Conservation (phyloP, 2,329 filamentous ascomycete species). For the Ceratocystis smalleyi region DNA sequence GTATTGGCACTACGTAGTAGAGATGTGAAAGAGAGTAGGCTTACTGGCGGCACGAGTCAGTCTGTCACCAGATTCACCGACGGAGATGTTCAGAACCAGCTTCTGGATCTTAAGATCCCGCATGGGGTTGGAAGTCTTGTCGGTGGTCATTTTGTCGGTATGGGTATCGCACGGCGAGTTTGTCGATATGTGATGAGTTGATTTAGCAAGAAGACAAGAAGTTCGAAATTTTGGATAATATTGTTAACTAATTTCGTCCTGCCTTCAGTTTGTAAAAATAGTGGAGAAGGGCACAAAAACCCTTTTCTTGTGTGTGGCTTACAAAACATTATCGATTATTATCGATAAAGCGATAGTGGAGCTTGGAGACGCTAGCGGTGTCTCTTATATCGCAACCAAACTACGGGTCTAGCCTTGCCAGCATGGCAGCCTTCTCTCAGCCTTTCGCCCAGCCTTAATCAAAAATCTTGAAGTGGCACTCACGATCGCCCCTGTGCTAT, state of each 20-base stretch:
- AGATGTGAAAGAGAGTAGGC: neutral
- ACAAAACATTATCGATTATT: neutral
- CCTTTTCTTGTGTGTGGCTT: constrained; percentile 12
- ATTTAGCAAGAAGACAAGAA: constrained; percentile 20
- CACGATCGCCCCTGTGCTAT: constrained; percentile 9
- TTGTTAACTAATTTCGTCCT: constrained; percentile 11
- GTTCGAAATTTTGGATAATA: neutral
- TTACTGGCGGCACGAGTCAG: constrained; percentile 84
- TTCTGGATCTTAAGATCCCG: constrained; percentile 99
- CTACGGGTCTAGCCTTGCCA: constrained; percentile 12
- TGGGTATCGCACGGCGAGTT: constrained; percentile 15
- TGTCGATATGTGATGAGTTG: constrained; percentile 21
- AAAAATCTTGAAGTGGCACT: constrained; percentile 16
- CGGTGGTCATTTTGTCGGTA: constrained; percentile 36
- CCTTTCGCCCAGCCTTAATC: constrained; percentile 15
- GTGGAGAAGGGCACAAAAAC: constrained; percentile 17
- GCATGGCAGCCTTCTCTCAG: constrained; percentile 15
- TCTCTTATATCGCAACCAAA: neutral
- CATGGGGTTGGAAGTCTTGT: constrained; percentile 96
- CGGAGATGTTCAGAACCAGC: constrained; percentile 98
- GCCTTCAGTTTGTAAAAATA: constrained; percentile 8
- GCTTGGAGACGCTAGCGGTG: neutral
- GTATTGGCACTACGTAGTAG: neutral
- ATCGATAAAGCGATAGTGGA: constrained; percentile 9
- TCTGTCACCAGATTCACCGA: constrained; percentile 99